Base-by-base conservation (phyloP, 116 monocot genomes). In the Phalaenopsis hybrid region DNA sequence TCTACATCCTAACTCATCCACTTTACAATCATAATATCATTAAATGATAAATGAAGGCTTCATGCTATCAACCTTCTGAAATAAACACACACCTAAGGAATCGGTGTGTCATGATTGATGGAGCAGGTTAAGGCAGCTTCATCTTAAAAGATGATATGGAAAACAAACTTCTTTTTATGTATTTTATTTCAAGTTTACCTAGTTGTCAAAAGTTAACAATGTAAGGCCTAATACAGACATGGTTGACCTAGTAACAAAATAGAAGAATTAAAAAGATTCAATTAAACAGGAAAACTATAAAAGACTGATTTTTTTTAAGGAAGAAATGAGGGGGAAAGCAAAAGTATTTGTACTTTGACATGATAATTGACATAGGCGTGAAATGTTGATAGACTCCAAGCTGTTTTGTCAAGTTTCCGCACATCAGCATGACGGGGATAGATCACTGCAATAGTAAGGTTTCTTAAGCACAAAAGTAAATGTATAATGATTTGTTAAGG, bases 311-410 rank as follows among this genome's bases (percentile, higher is more conserved):
- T 15, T 55, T 15, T 55, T 55, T 55, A 15, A 55, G 15, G 15
- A 15, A 55, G 55, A 15, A 3, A 15, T 9, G 48, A 49, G 48
- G 25, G 28, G 23, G 13, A 41, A 41, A 12, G 51, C 28, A 45
- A 20, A 25, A 15, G 51, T 44, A 23, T 25, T 50, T 25, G 18
- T 55, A 95, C 95, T 85, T 95, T 99, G 61, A 99, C 95, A 85
- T 99, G 95, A 81, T 99, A 99, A 84, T 94, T 99, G 79, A 99
- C 95, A 89, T 95, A 99, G 20, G 99, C 99, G 88, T 93, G 99
- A 86, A 99, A 99, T 33, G 98, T 95, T 57, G 92, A 93, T 79
- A 99, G 83, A 81, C 88, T 90, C 98, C 98, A 99, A 44, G 93
- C 95, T 48, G 89, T 92, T 85, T 81, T 93, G 70, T 99, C 99